phyloP scores from a whole-genome alignment of 2,329 filamentous ascomycete genomes.

The Pseudogymnoascus sp. region DNA sequence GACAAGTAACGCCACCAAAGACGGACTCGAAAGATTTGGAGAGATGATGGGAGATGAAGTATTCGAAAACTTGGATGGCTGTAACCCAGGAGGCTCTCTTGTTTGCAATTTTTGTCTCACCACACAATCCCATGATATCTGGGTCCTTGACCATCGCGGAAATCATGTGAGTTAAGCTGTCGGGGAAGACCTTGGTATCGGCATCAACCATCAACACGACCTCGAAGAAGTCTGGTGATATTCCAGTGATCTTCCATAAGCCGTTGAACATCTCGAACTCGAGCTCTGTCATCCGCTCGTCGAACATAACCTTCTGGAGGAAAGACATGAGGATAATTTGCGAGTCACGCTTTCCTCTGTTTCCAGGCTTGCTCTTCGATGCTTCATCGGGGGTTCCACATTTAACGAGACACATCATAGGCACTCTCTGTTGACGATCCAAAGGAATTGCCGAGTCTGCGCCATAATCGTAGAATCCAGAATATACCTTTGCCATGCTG shows the following conservation, averaged over 20 bases:
- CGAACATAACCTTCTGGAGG: conserved; percentile 99
- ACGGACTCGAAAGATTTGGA: conserved; percentile 97
- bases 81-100: conserved; percentile 92
- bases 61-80: conserved; percentile 98
- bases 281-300: conserved; percentile 98
- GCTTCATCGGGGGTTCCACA: conserved; percentile 87
- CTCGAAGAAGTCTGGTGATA: conserved; percentile 96
- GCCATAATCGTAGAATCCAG: conserved; percentile 97
- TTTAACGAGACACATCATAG: conserved; percentile 96
- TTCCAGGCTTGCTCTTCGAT: conserved; percentile 78
- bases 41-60: conserved; percentile 97
- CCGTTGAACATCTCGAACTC: conserved; percentile 99
- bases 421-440: conserved; percentile 91
- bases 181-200: conserved; percentile 98
- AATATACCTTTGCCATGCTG: conserved; percentile 99
- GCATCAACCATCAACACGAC: conserved; percentile 98
- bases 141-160: conserved; percentile 99
- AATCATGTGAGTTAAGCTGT: conserved; percentile 97
- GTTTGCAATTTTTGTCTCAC: conserved; percentile 99
- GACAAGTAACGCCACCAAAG: conserved; percentile 97
- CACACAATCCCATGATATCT: conserved; percentile 97
- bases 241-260: conserved; percentile 96
- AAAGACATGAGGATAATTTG: conserved; percentile 99
- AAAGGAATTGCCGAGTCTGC: conserved; percentile 66
- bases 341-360: conserved; percentile 96